Base-by-base conservation (phyloP, 169 alveolate species). In the Plasmodium billcollinsi region DNA sequence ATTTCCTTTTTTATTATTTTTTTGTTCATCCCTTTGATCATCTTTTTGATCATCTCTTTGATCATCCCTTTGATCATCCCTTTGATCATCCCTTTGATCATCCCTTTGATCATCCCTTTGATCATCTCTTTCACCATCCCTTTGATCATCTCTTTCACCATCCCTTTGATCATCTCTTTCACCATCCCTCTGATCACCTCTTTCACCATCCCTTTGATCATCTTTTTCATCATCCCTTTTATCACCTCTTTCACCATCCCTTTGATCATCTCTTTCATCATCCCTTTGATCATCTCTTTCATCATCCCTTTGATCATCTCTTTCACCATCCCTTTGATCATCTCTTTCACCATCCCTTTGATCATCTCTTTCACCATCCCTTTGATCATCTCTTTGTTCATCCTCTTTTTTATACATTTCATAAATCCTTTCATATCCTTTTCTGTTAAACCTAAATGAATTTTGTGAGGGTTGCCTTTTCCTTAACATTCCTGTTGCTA, bases 401-500 rank as follows among this genome's bases (percentile, higher is more conserved):
- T 29, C 43, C 4, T 29, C 3, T 29, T 29, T 29, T 3, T 29
- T 29, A 11, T 56, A 52, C 18, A 26, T 26, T 72, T 1, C 29
- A 7, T 26, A 39, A 39, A 6, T 39, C 2, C 45, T 54, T 8
- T 45, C 21, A 18, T 15, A 12, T 56, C 9, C 21, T 14, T 12
- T 33, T 71, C 24, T 12, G 26, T 18, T 11, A 14, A 1, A 49
- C 11, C 33, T 18, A 45, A 20, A 29, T 8, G 21, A 15, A 78
- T 43, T 29, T 18, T 9, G 47, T 21, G 45, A 59, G 2, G 49
- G 21, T 12, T 56, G 0, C 11, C 29, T 73, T 70, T 29, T 61
- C 14, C 21, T 66, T 29, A 66, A 50, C 9, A 78, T 4, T 0
- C 91, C 91, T 24, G 91, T 83, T 61, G 91, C 91, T 43, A 86